A percentile compares a stretch with the other conserved stretches of the same genome.
phyloP scores from a whole-genome alignment of 2,329 filamentous ascomycete genomes.

The Stemphylium vesicarium region DNA sequence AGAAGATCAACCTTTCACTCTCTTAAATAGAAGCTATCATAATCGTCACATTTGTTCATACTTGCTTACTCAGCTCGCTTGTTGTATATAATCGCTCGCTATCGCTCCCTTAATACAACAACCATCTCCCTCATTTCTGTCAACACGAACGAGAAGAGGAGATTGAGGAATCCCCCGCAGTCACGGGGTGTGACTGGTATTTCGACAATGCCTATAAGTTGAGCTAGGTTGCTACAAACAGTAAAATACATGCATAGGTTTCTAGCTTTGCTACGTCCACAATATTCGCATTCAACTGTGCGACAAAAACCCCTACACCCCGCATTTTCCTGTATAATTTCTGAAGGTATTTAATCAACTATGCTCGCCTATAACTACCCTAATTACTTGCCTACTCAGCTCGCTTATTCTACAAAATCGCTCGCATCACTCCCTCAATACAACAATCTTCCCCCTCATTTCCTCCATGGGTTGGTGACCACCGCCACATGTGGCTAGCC shows the following conservation, averaged over 20 bases:
- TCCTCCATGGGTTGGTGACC: neutral
- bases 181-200: neutral
- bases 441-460: neutral
- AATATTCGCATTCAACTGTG: neutral
- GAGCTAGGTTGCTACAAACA: neutral
- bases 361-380: neutral
- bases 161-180: neutral
- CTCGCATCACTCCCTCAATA: neutral
- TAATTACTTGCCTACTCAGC: neutral
- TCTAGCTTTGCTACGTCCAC: neutral
- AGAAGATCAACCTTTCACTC: neutral
- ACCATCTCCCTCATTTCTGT: neutral
- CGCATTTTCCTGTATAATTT: conserved; percentile 4
- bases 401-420: neutral
- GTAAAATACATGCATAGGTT: neutral
- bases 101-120: neutral
- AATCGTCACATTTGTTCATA: neutral
- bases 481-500: neutral
- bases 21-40: neutral
- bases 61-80: neutral
- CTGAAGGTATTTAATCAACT: conserved; percentile 7
- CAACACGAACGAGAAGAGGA: neutral
- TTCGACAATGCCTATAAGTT: neutral
- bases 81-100: neutral
- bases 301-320: neutral